Percentiles rank a stretch among this genome's conserved stretches.
Evolutionary conservation across 352 stramenopile genomes (phyloP).

Genomic region (Aphanomyces astaci): DNA sequence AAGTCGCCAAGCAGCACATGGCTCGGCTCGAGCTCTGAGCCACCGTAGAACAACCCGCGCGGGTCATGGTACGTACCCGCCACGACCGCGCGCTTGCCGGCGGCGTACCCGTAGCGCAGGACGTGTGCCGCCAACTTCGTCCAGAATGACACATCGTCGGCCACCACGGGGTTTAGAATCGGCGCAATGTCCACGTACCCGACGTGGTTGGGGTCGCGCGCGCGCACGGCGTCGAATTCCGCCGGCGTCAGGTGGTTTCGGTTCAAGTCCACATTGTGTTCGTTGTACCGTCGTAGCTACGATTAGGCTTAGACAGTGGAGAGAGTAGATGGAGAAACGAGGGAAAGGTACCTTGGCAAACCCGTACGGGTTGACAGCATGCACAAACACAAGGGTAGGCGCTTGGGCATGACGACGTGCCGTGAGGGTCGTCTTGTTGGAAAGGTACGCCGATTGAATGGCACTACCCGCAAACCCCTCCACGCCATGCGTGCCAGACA

Average conservation of each 20-base stretch:
- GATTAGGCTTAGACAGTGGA: neutral
- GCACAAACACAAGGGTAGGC: constrained; percentile 85
- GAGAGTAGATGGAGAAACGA: neutral
- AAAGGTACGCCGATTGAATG: constrained; percentile 54
- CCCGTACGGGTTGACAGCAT: constrained; percentile 89
- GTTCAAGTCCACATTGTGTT: constrained; percentile 93
- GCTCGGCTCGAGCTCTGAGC: constrained; percentile 60
- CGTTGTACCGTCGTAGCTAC: constrained; percentile 81
- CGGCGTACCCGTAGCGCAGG: constrained; percentile 33
- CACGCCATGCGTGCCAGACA: constrained; percentile 76
- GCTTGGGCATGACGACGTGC: no score
- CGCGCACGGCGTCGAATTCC: constrained; percentile 40
- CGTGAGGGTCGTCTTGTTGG: no score
- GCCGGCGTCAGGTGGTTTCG: constrained; percentile 74
- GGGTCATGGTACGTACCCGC: constrained; percentile 85
- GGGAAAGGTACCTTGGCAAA: constrained; percentile 51
- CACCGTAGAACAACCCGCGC: constrained; percentile 81
- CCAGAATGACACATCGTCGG: constrained; percentile 43
- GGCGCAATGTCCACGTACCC: constrained; percentile 70
- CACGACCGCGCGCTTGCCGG: constrained; percentile 78
- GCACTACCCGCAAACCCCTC: constrained; percentile 79
- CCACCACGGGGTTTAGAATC: constrained; percentile 53
- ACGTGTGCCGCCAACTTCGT: constrained; percentile 31
- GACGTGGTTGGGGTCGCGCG: constrained; percentile 59
- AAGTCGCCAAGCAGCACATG: constrained; percentile 54